Evolutionary conservation across 1,284 basidiomycete species (phyloP).

Genomic region (Puccinia hordei): DNA sequence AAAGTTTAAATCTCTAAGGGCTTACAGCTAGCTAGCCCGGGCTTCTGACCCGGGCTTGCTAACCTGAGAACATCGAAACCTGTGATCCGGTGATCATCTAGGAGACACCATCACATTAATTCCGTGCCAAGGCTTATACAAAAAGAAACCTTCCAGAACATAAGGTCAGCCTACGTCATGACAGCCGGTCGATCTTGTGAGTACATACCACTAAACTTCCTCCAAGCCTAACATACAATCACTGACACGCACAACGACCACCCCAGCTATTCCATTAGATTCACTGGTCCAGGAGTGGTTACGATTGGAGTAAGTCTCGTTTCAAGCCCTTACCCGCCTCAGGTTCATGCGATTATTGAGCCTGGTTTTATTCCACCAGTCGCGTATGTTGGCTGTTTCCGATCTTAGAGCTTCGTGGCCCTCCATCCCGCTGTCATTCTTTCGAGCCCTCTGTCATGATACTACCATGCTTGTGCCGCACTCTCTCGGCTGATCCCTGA

Average conservation of each 20-base stretch:
- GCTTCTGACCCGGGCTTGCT: no score
- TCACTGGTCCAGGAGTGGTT: conserved; percentile 30
- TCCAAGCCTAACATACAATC: not conserved
- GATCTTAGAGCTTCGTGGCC: not conserved
- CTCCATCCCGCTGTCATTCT: not conserved
- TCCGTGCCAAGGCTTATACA: no score
- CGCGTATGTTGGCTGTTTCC: conserved; percentile 18
- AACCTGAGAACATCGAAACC: no score
- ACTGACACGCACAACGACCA: not conserved
- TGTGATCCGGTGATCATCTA: no score
- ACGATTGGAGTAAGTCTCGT: conserved; percentile 35
- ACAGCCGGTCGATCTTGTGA: not conserved
- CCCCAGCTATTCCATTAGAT: conserved; percentile 1
- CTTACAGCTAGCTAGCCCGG: no score
- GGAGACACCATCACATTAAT: no score
- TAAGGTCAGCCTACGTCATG: not conserved
- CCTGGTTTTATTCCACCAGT: not conserved
- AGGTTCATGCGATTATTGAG: not conserved
- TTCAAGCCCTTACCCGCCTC: not conserved
- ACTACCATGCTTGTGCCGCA: not conserved
- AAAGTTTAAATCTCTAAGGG: no score
- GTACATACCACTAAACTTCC: not conserved
- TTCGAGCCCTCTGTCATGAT: not conserved
- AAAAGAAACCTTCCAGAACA: no score
- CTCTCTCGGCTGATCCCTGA: not conserved